These are phyloP conservation scores for Arabidopsis suecica DNA, from an alignment of 345 rosid species.

Conservation along the genomic window DNA sequence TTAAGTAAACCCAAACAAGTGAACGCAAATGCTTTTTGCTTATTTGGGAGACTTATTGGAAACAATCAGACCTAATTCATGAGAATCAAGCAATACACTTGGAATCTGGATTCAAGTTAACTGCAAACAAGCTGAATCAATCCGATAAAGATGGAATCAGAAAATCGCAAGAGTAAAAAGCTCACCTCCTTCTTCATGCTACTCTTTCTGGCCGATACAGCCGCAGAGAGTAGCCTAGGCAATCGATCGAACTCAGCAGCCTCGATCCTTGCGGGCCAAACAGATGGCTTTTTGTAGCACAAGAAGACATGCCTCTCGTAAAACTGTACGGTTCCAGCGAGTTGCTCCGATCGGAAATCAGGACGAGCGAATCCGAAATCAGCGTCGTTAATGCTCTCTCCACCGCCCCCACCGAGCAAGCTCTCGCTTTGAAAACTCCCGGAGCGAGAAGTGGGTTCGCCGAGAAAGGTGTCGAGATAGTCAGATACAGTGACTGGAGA, in stretches of 20 bases:
- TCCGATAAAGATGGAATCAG: slow-evolving; percentile 9
- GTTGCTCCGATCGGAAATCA: slow-evolving; percentile 69
- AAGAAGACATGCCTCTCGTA: slow-evolving; percentile 89
- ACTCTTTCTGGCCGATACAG: slow-evolving; percentile 65
- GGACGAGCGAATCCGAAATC: slow-evolving; percentile 85
- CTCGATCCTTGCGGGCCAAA: slow-evolving; percentile 94
- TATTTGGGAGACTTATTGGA: neutral
- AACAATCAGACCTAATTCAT: slow-evolving; percentile 12
- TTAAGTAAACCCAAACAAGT: slow-evolving; percentile 9
- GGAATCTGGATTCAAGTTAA: neutral
- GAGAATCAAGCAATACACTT: neutral
- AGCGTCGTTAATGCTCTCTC: slow-evolving; percentile 51
- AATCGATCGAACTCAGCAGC: slow-evolving; percentile 99
- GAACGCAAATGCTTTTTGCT: neutral
- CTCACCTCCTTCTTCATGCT: slow-evolving; percentile 74
- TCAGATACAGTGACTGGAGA: slow-evolving; percentile 75
- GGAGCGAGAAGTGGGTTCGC: slow-evolving; percentile 64
- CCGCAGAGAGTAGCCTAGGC: slow-evolving; percentile 90
- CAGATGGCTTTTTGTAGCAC: slow-evolving; percentile 94
- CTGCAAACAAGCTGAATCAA: slow-evolving; percentile 8
- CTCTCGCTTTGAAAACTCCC: slow-evolving; percentile 86
- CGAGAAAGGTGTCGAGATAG: slow-evolving; percentile 58
- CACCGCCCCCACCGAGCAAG: slow-evolving; percentile 54
- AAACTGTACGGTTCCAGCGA: slow-evolving; percentile 80
- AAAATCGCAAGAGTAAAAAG: neutral